Percentiles rank a stretch among this genome's conserved stretches.
These are phyloP conservation scores for Nitzschia sp. DNA, from an alignment of 108 stramenopile species.

Conservation along the genomic window DNA sequence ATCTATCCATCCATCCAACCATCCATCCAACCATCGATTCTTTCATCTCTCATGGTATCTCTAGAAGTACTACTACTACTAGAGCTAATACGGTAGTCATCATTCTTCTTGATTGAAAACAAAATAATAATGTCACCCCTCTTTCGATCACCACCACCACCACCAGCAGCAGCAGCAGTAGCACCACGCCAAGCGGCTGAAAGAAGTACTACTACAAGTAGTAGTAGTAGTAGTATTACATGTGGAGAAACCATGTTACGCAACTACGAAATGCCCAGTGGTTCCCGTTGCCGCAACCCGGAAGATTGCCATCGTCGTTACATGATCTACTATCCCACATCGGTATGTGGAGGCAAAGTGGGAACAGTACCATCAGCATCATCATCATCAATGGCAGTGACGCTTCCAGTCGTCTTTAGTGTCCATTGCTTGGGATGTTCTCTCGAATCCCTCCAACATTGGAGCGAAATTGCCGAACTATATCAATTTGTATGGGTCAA, in stretches of 20 bases:
- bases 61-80: too few relatives aligned
- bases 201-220: too few relatives aligned
- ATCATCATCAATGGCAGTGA: slow-evolving; percentile 8
- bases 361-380: not conserved
- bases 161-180: too few relatives aligned
- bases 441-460: slow-evolving; percentile 17
- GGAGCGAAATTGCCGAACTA: slow-evolving; percentile 25
- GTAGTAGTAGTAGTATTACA: too few relatives aligned
- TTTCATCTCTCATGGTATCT: too few relatives aligned
- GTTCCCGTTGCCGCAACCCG: not conserved
- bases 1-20: too few relatives aligned
- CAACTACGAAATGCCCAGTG: not conserved
- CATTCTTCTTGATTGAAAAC: too few relatives aligned
- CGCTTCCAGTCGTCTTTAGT: slow-evolving; percentile 48
- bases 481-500: slow-evolving; percentile 46
- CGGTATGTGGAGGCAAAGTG: not conserved
- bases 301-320: slow-evolving; percentile 18
- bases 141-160: too few relatives aligned
- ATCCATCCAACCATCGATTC: too few relatives aligned
- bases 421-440: slow-evolving; percentile 57
- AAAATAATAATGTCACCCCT: too few relatives aligned
- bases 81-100: too few relatives aligned
- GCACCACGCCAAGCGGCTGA: too few relatives aligned
- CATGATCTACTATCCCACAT: slow-evolving; percentile 7
- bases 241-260: not conserved